A percentile compares a stretch with the other conserved stretches of the same genome.
Evolutionary conservation across 2,329 filamentous ascomycete genomes (phyloP).

Genomic region (Diaporthe sp.): DNA sequence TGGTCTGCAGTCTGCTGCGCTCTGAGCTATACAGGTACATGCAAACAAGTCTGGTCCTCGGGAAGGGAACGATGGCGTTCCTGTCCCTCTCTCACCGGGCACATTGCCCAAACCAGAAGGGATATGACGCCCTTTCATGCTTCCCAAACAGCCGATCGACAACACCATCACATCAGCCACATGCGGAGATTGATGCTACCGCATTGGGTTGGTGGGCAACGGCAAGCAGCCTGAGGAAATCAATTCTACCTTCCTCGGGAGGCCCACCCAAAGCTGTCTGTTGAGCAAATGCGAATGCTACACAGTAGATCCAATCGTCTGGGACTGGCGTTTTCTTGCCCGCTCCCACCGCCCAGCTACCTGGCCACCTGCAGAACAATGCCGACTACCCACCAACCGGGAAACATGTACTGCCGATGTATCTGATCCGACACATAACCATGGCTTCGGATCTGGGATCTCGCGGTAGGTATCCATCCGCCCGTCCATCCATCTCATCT

Average conservation of each 20-base stretch:
- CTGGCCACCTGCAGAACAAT: neutral
- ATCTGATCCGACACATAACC: slow-evolving; percentile 4
- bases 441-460: slow-evolving; percentile 19
- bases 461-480: slow-evolving; percentile 11
- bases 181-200: slow-evolving; percentile 7
- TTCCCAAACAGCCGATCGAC: slow-evolving; percentile 19
- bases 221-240: neutral
- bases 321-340: neutral
- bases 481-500: slow-evolving; percentile 30
- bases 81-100: neutral
- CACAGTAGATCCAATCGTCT: slow-evolving; percentile 4
- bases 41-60: slow-evolving; percentile 1
- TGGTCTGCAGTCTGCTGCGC: neutral
- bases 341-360: neutral
- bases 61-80: neutral
- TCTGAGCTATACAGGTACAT: neutral
- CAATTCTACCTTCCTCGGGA: neutral
- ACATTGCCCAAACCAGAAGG: slow-evolving; percentile 13
- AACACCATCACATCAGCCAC: slow-evolving; percentile 21
- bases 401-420: neutral
- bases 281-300: slow-evolving; percentile 12
- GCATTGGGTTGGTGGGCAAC: neutral
- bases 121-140: slow-evolving; percentile 3
- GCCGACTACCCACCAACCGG: neutral
- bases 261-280: neutral